A percentile compares a stretch with the other conserved stretches of the same genome.
These are phyloP conservation scores for Plasmopara muralis DNA, from an alignment of 352 stramenopile genomes.

Conservation along the genomic window DNA sequence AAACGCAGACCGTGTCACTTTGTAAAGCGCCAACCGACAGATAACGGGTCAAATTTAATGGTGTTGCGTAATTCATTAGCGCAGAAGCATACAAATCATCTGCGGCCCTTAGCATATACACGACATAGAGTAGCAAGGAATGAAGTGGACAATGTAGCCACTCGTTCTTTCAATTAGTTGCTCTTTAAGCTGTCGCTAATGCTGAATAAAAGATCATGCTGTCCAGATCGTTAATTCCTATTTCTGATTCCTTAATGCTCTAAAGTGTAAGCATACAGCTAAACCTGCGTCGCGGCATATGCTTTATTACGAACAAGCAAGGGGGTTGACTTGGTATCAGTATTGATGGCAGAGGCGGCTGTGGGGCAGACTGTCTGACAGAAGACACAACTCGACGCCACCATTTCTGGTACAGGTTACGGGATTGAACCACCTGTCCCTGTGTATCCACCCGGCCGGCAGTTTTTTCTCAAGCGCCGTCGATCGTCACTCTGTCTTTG, in stretches of 20 bases:
- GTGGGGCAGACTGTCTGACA: slow-evolving; percentile 4
- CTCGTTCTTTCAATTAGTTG: too few species aligned
- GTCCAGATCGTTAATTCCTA: too few species aligned
- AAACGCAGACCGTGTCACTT: slow-evolving; percentile 20
- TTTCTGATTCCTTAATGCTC: too few species aligned
- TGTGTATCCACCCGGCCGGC: not conserved
- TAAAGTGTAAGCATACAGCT: too few species aligned
- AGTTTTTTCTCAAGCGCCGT: slow-evolving; percentile 9
- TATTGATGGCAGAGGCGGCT: slow-evolving; percentile 10
- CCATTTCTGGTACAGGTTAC: slow-evolving; percentile 12
- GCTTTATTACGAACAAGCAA: too few species aligned
- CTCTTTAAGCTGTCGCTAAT: too few species aligned
- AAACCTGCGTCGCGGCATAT: too few species aligned
- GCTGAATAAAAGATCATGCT: too few species aligned
- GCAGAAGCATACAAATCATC: slow-evolving; percentile 10
- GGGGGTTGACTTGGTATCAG: slow-evolving; percentile 3
- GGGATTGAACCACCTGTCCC: slow-evolving; percentile 1
- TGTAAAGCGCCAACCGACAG: slow-evolving; percentile 24
- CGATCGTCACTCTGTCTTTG: slow-evolving; percentile 7
- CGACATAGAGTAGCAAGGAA: too few species aligned
- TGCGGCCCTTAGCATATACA: slow-evolving; percentile 5
- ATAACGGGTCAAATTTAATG: slow-evolving; percentile 11
- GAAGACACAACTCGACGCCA: slow-evolving; percentile 13
- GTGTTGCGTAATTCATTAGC: slow-evolving; percentile 15
- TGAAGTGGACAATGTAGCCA: too few species aligned